Evolutionary conservation across 2,329 filamentous ascomycete species (phyloP).

Genomic region (Penicillium crustosum): DNA sequence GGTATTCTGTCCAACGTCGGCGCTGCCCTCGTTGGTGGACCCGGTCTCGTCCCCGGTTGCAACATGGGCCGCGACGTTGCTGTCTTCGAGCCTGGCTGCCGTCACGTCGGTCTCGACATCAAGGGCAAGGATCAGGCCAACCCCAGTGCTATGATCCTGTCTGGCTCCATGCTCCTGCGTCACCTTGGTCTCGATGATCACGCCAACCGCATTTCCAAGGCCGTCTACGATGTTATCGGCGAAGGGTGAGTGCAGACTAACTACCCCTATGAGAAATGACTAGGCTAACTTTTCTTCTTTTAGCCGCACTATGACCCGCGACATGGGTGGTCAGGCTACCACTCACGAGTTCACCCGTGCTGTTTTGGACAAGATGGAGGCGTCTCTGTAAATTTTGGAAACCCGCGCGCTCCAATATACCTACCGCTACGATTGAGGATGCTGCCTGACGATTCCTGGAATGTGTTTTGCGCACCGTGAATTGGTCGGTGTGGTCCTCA

Average conservation of each 20-base stretch:
- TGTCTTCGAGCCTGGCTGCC: slow-evolving; percentile 97
- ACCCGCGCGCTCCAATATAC: slow-evolving; percentile 14
- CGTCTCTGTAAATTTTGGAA: slow-evolving; percentile 53
- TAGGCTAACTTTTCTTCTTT: slow-evolving; percentile 17
- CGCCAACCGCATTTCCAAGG: slow-evolving; percentile 93
- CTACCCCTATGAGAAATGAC: background rate
- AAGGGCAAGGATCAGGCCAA: slow-evolving; percentile 99
- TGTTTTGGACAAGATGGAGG: slow-evolving; percentile 94
- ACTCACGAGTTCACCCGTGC: slow-evolving; percentile 95
- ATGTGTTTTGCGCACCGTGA: slow-evolving; percentile 15
- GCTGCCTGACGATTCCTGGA: slow-evolving; percentile 15
- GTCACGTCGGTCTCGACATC: slow-evolving; percentile 98
- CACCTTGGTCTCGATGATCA: slow-evolving; percentile 97
- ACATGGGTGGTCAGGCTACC: slow-evolving; percentile 89
- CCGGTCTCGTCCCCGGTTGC: slow-evolving; percentile 95
- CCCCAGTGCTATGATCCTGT: slow-evolving; percentile 92
- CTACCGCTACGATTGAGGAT: slow-evolving; percentile 29
- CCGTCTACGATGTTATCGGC: slow-evolving; percentile 74
- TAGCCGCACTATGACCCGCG: slow-evolving; percentile 83
- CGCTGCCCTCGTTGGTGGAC: slow-evolving; percentile 92
- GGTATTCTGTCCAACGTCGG: slow-evolving; percentile 99
- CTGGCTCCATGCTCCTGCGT: slow-evolving; percentile 93
- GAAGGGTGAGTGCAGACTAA: slow-evolving; percentile 69
- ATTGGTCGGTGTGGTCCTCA: slow-evolving; percentile 19
- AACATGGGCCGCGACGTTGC: slow-evolving; percentile 99